Percentiles rank a stretch among this genome's conserved stretches.
Evolutionary conservation across 2,329 filamentous ascomycete genomes (phyloP).

Genomic region (Exserohilum turcica): DNA sequence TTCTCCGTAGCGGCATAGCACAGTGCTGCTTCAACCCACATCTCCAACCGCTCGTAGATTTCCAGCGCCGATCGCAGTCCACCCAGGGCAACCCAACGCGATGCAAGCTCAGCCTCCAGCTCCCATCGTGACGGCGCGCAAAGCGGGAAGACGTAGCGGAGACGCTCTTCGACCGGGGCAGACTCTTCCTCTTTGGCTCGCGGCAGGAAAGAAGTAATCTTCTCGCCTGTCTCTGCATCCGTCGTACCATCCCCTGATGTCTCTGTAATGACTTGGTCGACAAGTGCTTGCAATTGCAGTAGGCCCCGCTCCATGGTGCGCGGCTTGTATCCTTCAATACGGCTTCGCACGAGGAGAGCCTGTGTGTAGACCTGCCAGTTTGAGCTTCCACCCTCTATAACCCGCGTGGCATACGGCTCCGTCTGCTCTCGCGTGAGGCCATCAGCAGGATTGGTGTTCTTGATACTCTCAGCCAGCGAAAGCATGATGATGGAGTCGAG

Average conservation of each 20-base stretch:
- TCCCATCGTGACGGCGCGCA: conserved; percentile 89
- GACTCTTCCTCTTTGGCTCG: conserved; percentile 75
- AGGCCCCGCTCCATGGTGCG: conserved; percentile 88
- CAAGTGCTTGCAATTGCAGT: conserved; percentile 89
- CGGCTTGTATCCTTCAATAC: conserved; percentile 86
- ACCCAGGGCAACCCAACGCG: conserved; percentile 88
- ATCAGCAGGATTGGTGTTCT: conserved; percentile 83
- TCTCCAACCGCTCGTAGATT: conserved; percentile 89
- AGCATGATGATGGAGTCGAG: conserved; percentile 91
- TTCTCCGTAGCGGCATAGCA: conserved; percentile 80
- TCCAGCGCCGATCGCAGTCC: conserved; percentile 88
- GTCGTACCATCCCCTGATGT: conserved; percentile 57
- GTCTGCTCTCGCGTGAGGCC: conserved; percentile 92
- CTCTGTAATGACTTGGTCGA: conserved; percentile 92
- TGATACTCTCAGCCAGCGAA: conserved; percentile 78
- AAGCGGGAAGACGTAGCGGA: conserved; percentile 83
- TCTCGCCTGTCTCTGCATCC: conserved; percentile 34
- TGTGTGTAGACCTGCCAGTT: conserved; percentile 99
- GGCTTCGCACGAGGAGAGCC: conserved; percentile 83
- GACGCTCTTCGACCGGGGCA: conserved; percentile 74
- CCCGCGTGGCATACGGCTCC: conserved; percentile 84
- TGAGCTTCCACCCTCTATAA: conserved; percentile 83
- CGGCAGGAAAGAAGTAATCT: conserved; percentile 80
- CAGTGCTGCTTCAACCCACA: conserved; percentile 94
- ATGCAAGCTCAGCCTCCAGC: conserved; percentile 88